Conservation (phyloP, 148 eudicot species). For the Spergularia bocconei region DNA sequence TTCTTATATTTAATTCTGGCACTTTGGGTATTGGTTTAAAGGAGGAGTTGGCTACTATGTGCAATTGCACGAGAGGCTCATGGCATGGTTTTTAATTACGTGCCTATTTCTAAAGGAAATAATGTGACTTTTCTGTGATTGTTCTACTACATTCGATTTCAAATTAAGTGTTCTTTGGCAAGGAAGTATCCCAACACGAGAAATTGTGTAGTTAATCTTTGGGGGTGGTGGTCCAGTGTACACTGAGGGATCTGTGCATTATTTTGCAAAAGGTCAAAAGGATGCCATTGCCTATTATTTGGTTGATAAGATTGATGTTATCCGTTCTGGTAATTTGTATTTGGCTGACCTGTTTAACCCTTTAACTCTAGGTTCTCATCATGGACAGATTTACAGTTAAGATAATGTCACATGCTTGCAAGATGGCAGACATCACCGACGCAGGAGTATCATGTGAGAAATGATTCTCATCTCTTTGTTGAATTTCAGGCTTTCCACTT, state of each 20-base stretch:
- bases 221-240: neutral
- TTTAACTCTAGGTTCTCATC: slow-evolving; percentile 75
- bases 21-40: neutral
- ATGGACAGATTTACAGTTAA: slow-evolving; percentile 89
- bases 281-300: neutral
- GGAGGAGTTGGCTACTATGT: neutral
- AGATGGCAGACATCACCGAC: slow-evolving; percentile 95
- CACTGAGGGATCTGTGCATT: neutral
- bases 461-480: slow-evolving; percentile 26
- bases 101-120: neutral
- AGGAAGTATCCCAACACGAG: neutral
- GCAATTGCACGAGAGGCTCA: neutral
- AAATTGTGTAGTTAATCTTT: neutral
- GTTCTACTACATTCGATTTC: too few relatives aligned
- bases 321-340: neutral
- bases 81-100: neutral
- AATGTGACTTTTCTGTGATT: neutral
- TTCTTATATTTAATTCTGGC: slow-evolving; percentile 7
- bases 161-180: neutral
- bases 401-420: slow-evolving; percentile 88
- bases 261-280: neutral
- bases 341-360: slow-evolving; percentile 21
- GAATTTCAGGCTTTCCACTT: neutral
- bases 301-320: neutral
- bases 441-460: slow-evolving; percentile 96